These are phyloP conservation scores for Calonectria multiphialidica DNA, from an alignment of 2,329 filamentous ascomycete genomes.

Conservation along the genomic window DNA sequence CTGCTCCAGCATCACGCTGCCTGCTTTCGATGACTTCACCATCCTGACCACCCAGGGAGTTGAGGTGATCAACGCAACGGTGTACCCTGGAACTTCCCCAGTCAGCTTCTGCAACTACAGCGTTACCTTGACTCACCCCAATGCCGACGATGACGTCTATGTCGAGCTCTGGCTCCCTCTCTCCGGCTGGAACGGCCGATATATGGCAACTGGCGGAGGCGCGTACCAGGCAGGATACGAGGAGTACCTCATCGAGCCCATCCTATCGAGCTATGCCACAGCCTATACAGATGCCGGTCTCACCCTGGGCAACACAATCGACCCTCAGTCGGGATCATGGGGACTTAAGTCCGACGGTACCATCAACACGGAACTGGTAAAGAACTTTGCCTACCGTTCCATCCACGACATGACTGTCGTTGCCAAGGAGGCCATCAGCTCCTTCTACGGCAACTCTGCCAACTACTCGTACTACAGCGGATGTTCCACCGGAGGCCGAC, in stretches of 20 bases:
- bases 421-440: neutral
- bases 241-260: neutral
- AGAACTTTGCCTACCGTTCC: conserved; percentile 5
- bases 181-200: neutral
- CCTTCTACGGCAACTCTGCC: neutral
- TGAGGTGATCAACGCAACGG: neutral
- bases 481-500: conserved; percentile 8
- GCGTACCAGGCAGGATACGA: neutral
- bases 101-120: conserved; percentile 3
- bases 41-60: neutral
- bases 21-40: conserved; percentile 12
- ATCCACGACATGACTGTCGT: neutral
- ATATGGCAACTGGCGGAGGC: conserved; percentile 7
- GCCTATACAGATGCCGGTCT: conserved; percentile 1
- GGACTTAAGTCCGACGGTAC: neutral
- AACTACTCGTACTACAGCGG: conserved; percentile 2
- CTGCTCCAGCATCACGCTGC: conserved; percentile 12
- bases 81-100: neutral
- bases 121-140: neutral
- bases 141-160: neutral
- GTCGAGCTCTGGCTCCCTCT: conserved; percentile 6
- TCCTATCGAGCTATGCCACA: neutral
- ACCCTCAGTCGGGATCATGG: neutral
- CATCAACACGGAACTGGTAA: neutral
- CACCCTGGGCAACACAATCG: neutral